Conservation (phyloP, 768 basidiomycete genomes). For the Fomitopsis serialis region DNA sequence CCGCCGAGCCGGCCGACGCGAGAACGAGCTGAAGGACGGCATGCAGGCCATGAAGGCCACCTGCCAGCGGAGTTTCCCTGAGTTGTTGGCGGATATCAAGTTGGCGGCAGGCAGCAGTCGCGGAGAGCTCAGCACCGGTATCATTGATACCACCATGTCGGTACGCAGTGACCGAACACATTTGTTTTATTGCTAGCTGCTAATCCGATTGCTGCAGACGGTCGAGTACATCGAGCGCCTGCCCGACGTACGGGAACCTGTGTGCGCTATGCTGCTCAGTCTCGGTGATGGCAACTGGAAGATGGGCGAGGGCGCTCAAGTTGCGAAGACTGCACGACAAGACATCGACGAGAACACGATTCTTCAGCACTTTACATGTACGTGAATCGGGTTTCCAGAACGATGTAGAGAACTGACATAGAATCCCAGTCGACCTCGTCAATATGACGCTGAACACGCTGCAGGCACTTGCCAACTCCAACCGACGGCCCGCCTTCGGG, state of each 20-base stretch:
- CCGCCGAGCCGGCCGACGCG: conserved; percentile 37
- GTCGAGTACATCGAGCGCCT: conserved; percentile 65
- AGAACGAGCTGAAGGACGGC: conserved; percentile 70
- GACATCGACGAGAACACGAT: conserved; percentile 56
- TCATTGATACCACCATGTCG: conserved; percentile 55
- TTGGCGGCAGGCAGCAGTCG: conserved; percentile 50
- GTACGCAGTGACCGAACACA: conserved; percentile 28
- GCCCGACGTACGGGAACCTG: conserved; percentile 65
- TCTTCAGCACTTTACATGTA: conserved; percentile 73
- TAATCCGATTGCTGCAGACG: conserved; percentile 37
- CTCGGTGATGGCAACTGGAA: conserved; percentile 90
- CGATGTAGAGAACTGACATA: neutral
- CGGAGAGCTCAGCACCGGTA: conserved; percentile 56
- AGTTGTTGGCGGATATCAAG: conserved; percentile 77
- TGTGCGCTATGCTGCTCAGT: conserved; percentile 56
- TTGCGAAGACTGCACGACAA: conserved; percentile 44
- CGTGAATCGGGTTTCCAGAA: conserved; percentile 21
- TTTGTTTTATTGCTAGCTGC: neutral
- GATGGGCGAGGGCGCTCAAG: conserved; percentile 79
- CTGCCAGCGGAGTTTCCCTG: conserved; percentile 79
- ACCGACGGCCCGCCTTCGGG: conserved; percentile 56
- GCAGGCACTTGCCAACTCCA: conserved; percentile 55
- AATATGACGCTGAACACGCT: conserved; percentile 57
- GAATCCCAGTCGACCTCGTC: conserved; percentile 62
- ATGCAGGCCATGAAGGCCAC: conserved; percentile 58